Evolutionary conservation across 495 filamentous ascomycete genomes (phyloP).

Genomic region (Penicillium maclennaniae): DNA sequence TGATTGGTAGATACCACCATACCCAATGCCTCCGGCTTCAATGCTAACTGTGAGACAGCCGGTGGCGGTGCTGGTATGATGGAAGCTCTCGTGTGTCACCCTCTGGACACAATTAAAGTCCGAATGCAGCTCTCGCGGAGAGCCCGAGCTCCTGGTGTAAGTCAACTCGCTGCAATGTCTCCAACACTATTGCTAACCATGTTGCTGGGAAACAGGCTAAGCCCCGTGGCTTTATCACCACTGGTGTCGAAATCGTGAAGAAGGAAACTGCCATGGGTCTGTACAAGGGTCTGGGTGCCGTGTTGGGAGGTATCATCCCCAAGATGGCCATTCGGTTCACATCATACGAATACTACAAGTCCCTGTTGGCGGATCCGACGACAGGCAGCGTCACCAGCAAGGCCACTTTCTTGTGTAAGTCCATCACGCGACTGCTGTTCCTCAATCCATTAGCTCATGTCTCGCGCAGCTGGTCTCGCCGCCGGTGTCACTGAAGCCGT

Average conservation of each 20-base stretch:
- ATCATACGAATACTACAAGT: slow-evolving; percentile 94
- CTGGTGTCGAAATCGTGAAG: slow-evolving; percentile 81
- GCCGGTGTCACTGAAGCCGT: slow-evolving; percentile 97
- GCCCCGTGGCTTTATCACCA: slow-evolving; percentile 80
- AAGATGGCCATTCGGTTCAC: slow-evolving; percentile 99
- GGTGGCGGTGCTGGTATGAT: slow-evolving; percentile 99
- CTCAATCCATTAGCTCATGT: not conserved
- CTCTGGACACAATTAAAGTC: slow-evolving; percentile 98
- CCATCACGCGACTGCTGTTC: not conserved
- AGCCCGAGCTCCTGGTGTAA: slow-evolving; percentile 73
- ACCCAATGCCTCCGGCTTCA: not conserved
- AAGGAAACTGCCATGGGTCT: slow-evolving; percentile 87
- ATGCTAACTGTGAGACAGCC: slow-evolving; percentile 53
- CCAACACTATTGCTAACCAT: slow-evolving; percentile 18
- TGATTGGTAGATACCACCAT: slow-evolving; percentile 66
- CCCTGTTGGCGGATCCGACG: slow-evolving; percentile 65
- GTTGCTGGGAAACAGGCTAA: slow-evolving; percentile 47
- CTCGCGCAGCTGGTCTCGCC: slow-evolving; percentile 68
- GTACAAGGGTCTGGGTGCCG: slow-evolving; percentile 96
- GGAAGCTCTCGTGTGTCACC: slow-evolving; percentile 96
- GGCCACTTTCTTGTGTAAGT: slow-evolving; percentile 75
- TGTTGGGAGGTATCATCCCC: slow-evolving; percentile 93
- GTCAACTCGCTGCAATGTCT: slow-evolving; percentile 19
- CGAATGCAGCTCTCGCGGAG: slow-evolving; percentile 97
- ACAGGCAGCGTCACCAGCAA: slow-evolving; percentile 67